These are phyloP conservation scores for Hyaloscypha bicolor DNA, from an alignment of 495 filamentous ascomycete genomes.

Conservation along the genomic window DNA sequence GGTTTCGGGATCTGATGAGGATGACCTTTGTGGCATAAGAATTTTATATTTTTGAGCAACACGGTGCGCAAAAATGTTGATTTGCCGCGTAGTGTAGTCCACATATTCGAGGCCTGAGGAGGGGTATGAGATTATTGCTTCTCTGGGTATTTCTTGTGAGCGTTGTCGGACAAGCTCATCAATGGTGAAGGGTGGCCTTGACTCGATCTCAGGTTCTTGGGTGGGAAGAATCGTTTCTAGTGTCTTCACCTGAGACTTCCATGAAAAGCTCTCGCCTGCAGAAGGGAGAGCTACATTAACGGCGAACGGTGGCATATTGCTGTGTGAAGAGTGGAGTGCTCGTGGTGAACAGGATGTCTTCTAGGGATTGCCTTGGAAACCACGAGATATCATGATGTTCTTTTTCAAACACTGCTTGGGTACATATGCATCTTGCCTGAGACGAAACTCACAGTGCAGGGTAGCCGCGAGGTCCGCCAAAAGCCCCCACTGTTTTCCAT, in stretches of 20 bases:
- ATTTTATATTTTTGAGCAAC: constrained; percentile 8
- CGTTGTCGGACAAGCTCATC: constrained; percentile 14
- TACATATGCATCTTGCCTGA: neutral
- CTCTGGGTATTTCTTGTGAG: neutral
- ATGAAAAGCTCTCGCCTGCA: neutral
- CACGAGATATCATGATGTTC: neutral
- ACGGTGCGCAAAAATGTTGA: constrained; percentile 4
- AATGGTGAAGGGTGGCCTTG: neutral
- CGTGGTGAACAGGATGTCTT: neutral
- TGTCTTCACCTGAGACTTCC: neutral
- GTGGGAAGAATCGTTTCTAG: neutral
- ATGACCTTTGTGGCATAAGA: constrained; percentile 9
- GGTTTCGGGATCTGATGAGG: constrained; percentile 1
- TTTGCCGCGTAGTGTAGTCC: constrained; percentile 9
- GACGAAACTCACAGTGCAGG: neutral
- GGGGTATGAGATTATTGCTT: constrained; percentile 10
- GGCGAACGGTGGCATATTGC: neutral
- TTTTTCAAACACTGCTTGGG: neutral
- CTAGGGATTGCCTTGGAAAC: neutral
- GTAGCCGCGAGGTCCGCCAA: neutral
- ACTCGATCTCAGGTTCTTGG: neutral
- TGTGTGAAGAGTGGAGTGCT: neutral
- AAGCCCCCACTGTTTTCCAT: neutral
- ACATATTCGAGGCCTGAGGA: constrained; percentile 2
- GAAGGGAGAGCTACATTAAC: neutral